These are phyloP conservation scores for Phytophthora chlamydospora DNA, from an alignment of 352 stramenopile genomes.

Conservation along the genomic window DNA sequence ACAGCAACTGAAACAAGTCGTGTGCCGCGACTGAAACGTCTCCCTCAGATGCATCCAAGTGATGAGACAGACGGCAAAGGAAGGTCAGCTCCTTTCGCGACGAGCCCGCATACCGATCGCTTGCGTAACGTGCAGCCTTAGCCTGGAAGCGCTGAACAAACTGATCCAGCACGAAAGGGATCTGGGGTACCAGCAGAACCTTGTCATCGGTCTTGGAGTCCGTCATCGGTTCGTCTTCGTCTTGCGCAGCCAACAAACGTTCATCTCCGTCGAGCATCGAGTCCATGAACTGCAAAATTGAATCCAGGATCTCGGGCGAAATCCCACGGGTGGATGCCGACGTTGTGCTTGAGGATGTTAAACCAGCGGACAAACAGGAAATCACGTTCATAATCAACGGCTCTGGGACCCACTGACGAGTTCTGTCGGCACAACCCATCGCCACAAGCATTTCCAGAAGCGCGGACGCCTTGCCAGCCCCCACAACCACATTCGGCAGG, in stretches of 20 bases:
- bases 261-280: slow-evolving; percentile 83
- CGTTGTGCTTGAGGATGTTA: slow-evolving; percentile 34
- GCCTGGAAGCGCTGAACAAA: slow-evolving; percentile 85
- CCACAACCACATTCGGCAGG: slow-evolving; percentile 73
- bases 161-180: slow-evolving; percentile 79
- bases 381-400: slow-evolving; percentile 59
- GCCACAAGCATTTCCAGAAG: slow-evolving; percentile 79
- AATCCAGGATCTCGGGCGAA: slow-evolving; percentile 69
- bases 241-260: slow-evolving; percentile 16
- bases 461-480: slow-evolving; percentile 76
- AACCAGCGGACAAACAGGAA: slow-evolving; percentile 66
- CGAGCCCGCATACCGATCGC: slow-evolving; percentile 79
- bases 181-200: slow-evolving; percentile 64
- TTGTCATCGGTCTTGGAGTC: slow-evolving; percentile 8
- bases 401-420: slow-evolving; percentile 47
- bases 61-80: slow-evolving; percentile 74
- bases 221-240: slow-evolving; percentile 32
- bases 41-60: slow-evolving; percentile 54
- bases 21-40: slow-evolving; percentile 49
- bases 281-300: slow-evolving; percentile 78
- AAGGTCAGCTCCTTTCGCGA: slow-evolving; percentile 85
- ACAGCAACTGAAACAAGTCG: slow-evolving; percentile 84
- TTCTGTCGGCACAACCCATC: slow-evolving; percentile 49
- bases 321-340: slow-evolving; percentile 51
- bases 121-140: slow-evolving; percentile 77